Evolutionary conservation across 2,329 filamentous ascomycete genomes (phyloP).

Genomic region (Alternaria arborescens): DNA sequence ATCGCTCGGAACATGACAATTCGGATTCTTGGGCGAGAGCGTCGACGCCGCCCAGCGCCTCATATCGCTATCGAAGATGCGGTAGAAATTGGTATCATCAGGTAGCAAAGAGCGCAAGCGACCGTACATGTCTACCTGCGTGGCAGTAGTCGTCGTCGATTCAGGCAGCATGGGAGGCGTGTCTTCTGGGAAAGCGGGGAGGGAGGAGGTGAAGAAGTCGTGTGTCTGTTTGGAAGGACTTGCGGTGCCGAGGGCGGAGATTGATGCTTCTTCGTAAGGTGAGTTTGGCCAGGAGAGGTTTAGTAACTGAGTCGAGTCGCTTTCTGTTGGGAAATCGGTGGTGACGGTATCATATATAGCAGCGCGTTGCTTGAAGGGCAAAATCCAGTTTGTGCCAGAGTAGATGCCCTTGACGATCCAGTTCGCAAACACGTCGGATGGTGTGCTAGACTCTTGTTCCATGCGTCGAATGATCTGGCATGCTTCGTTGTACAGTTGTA

Average conservation of each 20-base stretch:
- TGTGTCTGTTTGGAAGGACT: neutral
- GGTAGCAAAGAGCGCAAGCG: slow-evolving; percentile 16
- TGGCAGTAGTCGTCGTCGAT: neutral
- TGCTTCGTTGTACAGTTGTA: slow-evolving; percentile 30
- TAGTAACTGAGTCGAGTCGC: neutral
- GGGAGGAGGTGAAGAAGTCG: neutral
- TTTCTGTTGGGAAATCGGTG: neutral
- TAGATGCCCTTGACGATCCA: slow-evolving; percentile 34
- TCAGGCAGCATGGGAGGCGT: neutral
- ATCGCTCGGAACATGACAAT: slow-evolving; percentile 37
- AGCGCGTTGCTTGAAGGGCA: slow-evolving; percentile 23
- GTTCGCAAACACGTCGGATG: slow-evolving; percentile 35
- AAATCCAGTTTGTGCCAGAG: slow-evolving; percentile 23
- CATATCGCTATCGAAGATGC: slow-evolving; percentile 30
- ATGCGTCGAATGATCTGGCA: slow-evolving; percentile 33
- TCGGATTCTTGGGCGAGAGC: slow-evolving; percentile 34
- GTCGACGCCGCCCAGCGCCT: slow-evolving; percentile 35
- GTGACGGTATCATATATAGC: slow-evolving; percentile 3
- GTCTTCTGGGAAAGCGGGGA: neutral
- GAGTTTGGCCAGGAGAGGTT: neutral
- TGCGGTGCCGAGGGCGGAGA: neutral
- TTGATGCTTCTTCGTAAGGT: neutral
- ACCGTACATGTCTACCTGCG: slow-evolving; percentile 12
- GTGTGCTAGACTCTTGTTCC: slow-evolving; percentile 29
- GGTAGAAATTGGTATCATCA: slow-evolving; percentile 29